Base-by-base conservation (phyloP, 441 rosid genomes). In the Euphorbia celastroides region DNA sequence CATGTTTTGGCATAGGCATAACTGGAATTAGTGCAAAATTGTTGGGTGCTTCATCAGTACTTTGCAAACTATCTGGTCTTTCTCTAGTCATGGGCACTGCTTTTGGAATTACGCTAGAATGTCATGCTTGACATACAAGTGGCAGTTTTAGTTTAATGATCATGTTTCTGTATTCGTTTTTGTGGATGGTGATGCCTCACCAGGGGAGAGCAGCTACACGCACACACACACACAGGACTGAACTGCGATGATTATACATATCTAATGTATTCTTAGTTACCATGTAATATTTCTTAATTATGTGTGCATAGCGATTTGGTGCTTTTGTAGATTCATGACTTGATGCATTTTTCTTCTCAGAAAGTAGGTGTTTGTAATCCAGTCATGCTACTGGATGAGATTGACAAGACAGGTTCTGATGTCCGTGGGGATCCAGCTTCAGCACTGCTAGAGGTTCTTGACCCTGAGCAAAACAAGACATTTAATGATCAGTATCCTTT, bases 341-440 rank as follows among this genome's bases (percentile, higher is more conserved):
- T 27, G 69, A 38, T 79, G 26, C 51, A n/a, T 70, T 81, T 76
- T 85, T 67, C 66, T 51, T 69, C 73, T 32, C 55, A 92, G 99
- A 92, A 80, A 74, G 98, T 88, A 55, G 99, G 88, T 63, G 97
- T 92, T 69, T 83, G 95, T 84, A 95, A 95, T 77, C 99, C 99
- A 56, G 98, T 95, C 72, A 88, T 95, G 96, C 79, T 95, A 55
- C 81, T 92, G 73, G 99, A 95, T 80, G 99, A 95, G 84, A 86
- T 95, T 79, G 99, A 95, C 89, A 95, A 95, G 80, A 92, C 99
- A 0, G 97, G 99, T 69, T 95, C 98, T 36, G 98, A 95, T 83
- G 87, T 90, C 28, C 94, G 98, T 58, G 99, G 98, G 58, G 99
- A 95, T 84, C 98, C 99, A 58, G 98, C 99, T 72, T 90, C 98